Base-by-base conservation (phyloP, 176 grass and related monocot species). In the Carex scoparia region DNA sequence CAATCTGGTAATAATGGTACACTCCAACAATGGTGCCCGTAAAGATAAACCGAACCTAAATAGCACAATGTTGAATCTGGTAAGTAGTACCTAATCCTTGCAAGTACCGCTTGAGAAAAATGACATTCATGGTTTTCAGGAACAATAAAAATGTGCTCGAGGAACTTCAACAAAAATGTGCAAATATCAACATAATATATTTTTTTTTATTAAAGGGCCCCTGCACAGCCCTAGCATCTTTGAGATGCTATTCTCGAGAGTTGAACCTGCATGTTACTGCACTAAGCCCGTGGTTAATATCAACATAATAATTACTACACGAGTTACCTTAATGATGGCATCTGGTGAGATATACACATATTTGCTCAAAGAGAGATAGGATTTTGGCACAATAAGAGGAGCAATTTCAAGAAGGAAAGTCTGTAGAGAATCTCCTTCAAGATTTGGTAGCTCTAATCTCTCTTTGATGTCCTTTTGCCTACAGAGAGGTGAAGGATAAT, bases 401-500 rank as follows among this genome's bases (percentile, higher is more conserved):
- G 90, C 87, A 37, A 95, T 60, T 89, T 94, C 91, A 59, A 59
- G 64, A 64, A 73, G 81, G 38, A 89, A 92, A 49, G 49, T 86
- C 81, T 60, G 83, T 63, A 94, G 62, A 38, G 90, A 80, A 85
- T 91, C 92, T 69, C 77, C 91, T 85, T 87, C 88, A 40, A 87
- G 81, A 92, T 86, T 92, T 14, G 90, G 86, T 88, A 84, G 66
- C 46, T 89, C 87, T 87, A 95, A 76, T 82, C 84, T 99, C 35
- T 95, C 87, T 81, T 94, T 92, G 35, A 89, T 85, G 65, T 82
- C 3, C 66, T 90, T 99, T 72, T 94, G 85, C 82, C 96, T 99
- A 81, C 82, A 89, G 27, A 87, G 69, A 75, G 23, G 62, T 79
- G 66, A 92, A 60, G 80, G n/a, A 63, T 10, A n/a, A 84, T 61